Evolutionary conservation across 345 rosid genomes (phyloP).

Genomic region (Gossypium anomalum): DNA sequence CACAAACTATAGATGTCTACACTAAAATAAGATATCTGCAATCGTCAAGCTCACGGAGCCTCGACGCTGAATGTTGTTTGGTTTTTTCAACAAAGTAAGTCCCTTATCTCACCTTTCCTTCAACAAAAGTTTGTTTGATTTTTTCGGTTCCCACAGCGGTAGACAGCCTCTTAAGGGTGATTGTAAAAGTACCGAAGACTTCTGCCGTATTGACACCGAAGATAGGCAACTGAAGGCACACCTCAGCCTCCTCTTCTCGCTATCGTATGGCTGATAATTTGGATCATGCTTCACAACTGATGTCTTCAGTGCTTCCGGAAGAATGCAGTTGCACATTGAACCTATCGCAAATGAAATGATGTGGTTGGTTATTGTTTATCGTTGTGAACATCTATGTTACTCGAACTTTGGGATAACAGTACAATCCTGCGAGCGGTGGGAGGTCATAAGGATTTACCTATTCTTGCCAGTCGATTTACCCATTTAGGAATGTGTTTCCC

Average conservation of each 20-base stretch:
- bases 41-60: neutral
- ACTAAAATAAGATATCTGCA: neutral
- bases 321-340: conserved; percentile 85
- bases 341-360: conserved; percentile 36
- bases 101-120: conserved; percentile 57
- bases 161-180: conserved; percentile 83
- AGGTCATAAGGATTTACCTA: conserved; percentile 43
- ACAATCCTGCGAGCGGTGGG: neutral
- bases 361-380: too few relatives aligned
- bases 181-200: conserved; percentile 59
- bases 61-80: neutral
- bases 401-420: neutral
- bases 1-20: neutral
- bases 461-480: conserved; percentile 87
- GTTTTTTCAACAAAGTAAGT: too few relatives aligned
- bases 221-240: conserved; percentile 64
- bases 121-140: conserved; percentile 52
- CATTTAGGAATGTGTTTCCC: conserved; percentile 80
- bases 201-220: conserved; percentile 82
- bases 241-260: conserved; percentile 64
- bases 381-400: too few relatives aligned
- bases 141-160: conserved; percentile 79
- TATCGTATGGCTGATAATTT: conserved; percentile 46
- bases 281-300: conserved; percentile 60
- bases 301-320: conserved; percentile 74